These are phyloP conservation scores for Phaeodactylum tricornutum DNA, from an alignment of 108 stramenopile species.

Conservation along the genomic window DNA sequence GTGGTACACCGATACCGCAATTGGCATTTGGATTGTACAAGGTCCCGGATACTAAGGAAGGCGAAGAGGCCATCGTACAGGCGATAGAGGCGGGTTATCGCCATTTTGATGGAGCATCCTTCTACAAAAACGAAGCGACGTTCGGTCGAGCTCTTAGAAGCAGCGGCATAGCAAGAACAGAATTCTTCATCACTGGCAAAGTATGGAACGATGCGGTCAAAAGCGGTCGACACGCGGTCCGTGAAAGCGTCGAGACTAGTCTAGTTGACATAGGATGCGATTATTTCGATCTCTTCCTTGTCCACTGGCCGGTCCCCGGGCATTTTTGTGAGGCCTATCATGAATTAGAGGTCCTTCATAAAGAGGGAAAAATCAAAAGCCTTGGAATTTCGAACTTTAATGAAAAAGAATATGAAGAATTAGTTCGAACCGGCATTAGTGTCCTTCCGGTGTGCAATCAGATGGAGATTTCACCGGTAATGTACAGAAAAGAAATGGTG, in stretches of 20 bases:
- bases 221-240: slow-evolving; percentile 60
- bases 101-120: slow-evolving; percentile 81
- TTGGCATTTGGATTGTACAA: slow-evolving; percentile 57
- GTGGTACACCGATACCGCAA: slow-evolving; percentile 21
- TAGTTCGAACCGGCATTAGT: slow-evolving; percentile 43
- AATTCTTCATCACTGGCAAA: slow-evolving; percentile 83
- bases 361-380: slow-evolving; percentile 21
- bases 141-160: slow-evolving; percentile 54
- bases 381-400: slow-evolving; percentile 59
- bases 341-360: slow-evolving; percentile 29
- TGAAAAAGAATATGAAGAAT: slow-evolving; percentile 36
- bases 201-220: slow-evolving; percentile 89
- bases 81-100: slow-evolving; percentile 81
- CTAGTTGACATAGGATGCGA: slow-evolving; percentile 37
- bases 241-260: slow-evolving; percentile 41
- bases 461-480: slow-evolving; percentile 51
- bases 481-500: slow-evolving; percentile 40
- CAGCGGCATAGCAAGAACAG: slow-evolving; percentile 27
- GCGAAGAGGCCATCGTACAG: slow-evolving; percentile 27
- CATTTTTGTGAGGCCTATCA: slow-evolving; percentile 37
- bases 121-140: slow-evolving; percentile 81
- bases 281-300: slow-evolving; percentile 54
- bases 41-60: slow-evolving; percentile 29
- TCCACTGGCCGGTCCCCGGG: slow-evolving; percentile 65
- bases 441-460: slow-evolving; percentile 55